Conservation (phyloP, 768 basidiomycete species). For the Hypholoma fasciculare region DNA sequence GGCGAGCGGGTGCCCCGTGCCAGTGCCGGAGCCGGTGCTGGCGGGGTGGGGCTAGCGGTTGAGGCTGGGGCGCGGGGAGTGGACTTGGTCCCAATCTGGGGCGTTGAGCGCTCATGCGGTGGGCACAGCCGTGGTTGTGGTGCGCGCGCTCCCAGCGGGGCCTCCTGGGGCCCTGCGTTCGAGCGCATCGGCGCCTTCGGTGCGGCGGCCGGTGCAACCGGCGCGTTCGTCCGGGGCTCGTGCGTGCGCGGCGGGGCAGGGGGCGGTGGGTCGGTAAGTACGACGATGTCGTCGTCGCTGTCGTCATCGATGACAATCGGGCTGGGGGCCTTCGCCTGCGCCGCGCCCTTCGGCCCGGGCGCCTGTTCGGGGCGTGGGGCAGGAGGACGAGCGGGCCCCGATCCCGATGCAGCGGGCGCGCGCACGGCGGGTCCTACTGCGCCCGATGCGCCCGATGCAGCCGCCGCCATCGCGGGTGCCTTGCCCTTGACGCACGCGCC, state of each 20-base stretch:
- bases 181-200: neutral
- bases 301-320: conserved; percentile 10
- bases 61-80: no score
- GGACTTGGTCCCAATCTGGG: no score
- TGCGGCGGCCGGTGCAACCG: neutral
- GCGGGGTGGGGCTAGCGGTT: no score
- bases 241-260: neutral
- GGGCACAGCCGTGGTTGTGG: no score
- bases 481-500: conserved; percentile 11
- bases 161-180: no score
- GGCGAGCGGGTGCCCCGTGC: neutral
- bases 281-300: conserved; percentile 4
- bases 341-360: neutral
- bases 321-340: neutral
- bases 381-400: neutral
- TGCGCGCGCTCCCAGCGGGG: no score
- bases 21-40: no score
- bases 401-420: neutral
- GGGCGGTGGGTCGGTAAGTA: neutral
- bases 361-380: neutral
- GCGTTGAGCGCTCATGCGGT: no score
- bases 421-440: neutral
- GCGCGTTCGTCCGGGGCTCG: no score
- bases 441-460: neutral
- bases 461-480: neutral